A percentile compares a stretch with the other conserved stretches of the same genome.
Conservation (phyloP, 495 filamentous ascomycete species). For the Aspergillus saccharolyticus region DNA sequence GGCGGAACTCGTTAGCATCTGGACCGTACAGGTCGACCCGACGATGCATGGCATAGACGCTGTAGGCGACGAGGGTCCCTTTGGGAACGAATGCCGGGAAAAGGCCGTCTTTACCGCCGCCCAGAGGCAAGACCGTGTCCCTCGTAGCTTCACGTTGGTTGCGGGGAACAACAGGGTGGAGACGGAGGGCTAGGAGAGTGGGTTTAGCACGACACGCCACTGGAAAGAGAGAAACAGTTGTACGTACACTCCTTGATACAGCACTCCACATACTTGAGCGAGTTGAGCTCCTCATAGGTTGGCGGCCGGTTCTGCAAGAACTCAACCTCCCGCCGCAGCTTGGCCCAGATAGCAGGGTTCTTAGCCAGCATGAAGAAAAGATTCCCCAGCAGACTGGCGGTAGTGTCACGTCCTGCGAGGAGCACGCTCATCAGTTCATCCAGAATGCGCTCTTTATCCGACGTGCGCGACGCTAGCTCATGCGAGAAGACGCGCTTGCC, state of each 20-base stretch:
- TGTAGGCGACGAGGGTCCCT: slow-evolving; percentile 24
- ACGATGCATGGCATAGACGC: slow-evolving; percentile 27
- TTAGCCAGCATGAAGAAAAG: slow-evolving; percentile 48
- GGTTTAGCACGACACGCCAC: neutral
- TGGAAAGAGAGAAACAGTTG: neutral
- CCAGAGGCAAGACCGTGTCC: slow-evolving; percentile 46
- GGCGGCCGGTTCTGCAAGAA: slow-evolving; percentile 30
- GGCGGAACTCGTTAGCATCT: slow-evolving; percentile 30
- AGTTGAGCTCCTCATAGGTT: slow-evolving; percentile 27
- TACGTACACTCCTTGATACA: slow-evolving; percentile 39
- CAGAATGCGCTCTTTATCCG: slow-evolving; percentile 34
- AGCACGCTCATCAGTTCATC: slow-evolving; percentile 52
- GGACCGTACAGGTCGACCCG: slow-evolving; percentile 29
- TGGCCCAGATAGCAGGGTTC: slow-evolving; percentile 33
- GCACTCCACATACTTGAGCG: slow-evolving; percentile 35
- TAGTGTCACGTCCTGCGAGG: slow-evolving; percentile 32
- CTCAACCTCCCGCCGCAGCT: slow-evolving; percentile 43
- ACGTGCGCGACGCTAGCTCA: slow-evolving; percentile 16
- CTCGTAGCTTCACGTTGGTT: slow-evolving; percentile 44
- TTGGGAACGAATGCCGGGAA: slow-evolving; percentile 42
- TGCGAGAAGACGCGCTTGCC: slow-evolving; percentile 19
- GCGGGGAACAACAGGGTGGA: slow-evolving; percentile 48
- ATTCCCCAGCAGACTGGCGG: slow-evolving; percentile 48
- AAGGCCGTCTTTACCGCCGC: slow-evolving; percentile 45
- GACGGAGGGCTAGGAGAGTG: slow-evolving; percentile 26